A percentile compares a stretch with the other conserved stretches of the same genome.
Conservation (phyloP, 352 stramenopile species). For the Hyaloperonospora brassicae region DNA sequence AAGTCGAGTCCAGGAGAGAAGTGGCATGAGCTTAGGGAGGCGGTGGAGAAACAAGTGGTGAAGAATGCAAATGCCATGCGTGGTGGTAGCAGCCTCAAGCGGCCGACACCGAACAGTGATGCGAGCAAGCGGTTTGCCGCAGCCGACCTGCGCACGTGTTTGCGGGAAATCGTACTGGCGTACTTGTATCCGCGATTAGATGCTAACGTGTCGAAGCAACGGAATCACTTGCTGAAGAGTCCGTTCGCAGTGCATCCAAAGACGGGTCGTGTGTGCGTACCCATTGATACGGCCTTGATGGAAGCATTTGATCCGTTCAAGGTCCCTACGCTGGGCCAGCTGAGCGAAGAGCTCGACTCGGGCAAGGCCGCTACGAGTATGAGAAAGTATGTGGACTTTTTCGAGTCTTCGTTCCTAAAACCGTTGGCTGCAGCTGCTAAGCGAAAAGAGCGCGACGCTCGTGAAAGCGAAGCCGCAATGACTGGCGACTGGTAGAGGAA, state of each 20-base stretch:
- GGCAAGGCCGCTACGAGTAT: conserved; percentile 49
- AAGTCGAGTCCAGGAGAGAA: conserved; percentile 69
- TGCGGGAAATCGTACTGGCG: conserved; percentile 93
- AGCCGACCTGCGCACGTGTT: conserved; percentile 78
- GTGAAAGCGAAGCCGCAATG: conserved; percentile 63
- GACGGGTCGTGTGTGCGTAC: conserved; percentile 96
- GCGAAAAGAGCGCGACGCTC: conserved; percentile 61
- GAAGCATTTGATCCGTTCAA: conserved; percentile 82
- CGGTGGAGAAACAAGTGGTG: conserved; percentile 53
- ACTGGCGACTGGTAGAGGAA: conserved; percentile 68
- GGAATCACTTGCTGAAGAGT: conserved; percentile 99
- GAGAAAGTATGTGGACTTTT: conserved; percentile 63
- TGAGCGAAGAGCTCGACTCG: conserved; percentile 80
- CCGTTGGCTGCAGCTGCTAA: conserved; percentile 49
- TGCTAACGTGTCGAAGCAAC: conserved; percentile 99
- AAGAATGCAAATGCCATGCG: conserved; percentile 54
- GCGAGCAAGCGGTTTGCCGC: conserved; percentile 54
- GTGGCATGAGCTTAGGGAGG: conserved; percentile 81
- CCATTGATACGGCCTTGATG: conserved; percentile 82
- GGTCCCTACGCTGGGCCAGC: conserved; percentile 77
- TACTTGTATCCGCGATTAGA: conserved; percentile 97
- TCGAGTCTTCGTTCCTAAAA: conserved; percentile 69
- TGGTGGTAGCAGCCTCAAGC: conserved; percentile 34
- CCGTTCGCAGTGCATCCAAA: conserved; percentile 98
- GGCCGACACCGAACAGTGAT: conserved; percentile 27